Evolutionary conservation across 1,284 basidiomycete genomes (phyloP).

Genomic region (Xanthoconium separans): DNA sequence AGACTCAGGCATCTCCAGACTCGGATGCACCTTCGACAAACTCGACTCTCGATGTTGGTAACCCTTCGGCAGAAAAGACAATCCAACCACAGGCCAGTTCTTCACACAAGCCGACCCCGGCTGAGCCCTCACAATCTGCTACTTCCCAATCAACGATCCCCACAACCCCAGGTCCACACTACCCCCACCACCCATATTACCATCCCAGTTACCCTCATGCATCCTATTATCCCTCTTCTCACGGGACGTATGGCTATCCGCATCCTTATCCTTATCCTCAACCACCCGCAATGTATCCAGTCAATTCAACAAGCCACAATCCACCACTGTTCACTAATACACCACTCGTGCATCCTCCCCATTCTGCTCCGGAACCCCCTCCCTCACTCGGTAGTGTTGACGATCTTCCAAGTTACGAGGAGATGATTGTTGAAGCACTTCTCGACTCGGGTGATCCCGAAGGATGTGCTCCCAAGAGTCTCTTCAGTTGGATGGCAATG

Average conservation of each 20-base stretch:
- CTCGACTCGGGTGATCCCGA: conserved; percentile 61
- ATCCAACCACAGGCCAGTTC: conserved; percentile 23
- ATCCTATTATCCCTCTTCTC: conserved; percentile 50
- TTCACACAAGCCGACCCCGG: conserved; percentile 16
- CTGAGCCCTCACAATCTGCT: conserved; percentile 22
- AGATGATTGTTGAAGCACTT: conserved; percentile 82
- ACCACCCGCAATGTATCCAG: conserved; percentile 35
- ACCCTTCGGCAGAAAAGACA: conserved; percentile 16
- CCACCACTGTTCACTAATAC: conserved; percentile 29
- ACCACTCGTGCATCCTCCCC: conserved; percentile 26
- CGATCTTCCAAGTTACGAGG: conserved; percentile 80
- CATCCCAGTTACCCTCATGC: conserved; percentile 57
- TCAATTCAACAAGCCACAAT: conserved; percentile 28
- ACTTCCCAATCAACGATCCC: conserved; percentile 26
- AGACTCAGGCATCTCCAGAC: conserved; percentile 14
- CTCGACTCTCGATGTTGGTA: conserved; percentile 8
- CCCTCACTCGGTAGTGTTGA: conserved; percentile 39
- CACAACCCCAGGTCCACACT: conserved; percentile 41
- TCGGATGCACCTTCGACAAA: conserved; percentile 10
- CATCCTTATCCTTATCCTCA: conserved; percentile 47
- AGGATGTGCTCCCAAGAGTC: conserved; percentile 73
- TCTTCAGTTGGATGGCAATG: conserved; percentile 77
- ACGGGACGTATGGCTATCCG: conserved; percentile 36
- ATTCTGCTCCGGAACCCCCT: conserved; percentile 19
- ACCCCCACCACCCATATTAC: conserved; percentile 48